Conservation (phyloP, 805 yeast genomes). For the Wickerhamomyces hampshirensis region DNA sequence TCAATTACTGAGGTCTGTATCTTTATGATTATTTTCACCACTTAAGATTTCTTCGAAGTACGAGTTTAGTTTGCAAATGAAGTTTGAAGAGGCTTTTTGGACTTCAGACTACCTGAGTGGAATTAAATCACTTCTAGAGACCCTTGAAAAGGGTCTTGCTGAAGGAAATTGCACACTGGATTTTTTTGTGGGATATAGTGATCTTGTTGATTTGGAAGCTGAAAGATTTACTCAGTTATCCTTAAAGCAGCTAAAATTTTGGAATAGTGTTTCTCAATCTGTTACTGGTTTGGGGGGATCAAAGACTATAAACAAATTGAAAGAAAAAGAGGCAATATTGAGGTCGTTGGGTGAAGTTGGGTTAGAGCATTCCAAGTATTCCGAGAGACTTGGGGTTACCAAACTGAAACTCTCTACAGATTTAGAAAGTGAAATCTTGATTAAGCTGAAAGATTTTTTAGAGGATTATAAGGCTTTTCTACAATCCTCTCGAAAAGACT, state of each 20-base stretch:
- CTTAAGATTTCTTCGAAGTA: too few relatives aligned
- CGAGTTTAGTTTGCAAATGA: conserved; percentile 5
- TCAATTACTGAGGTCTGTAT: too few relatives aligned
- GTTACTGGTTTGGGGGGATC: too few relatives aligned
- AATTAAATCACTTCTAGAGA: conserved; percentile 17
- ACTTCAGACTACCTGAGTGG: conserved; percentile 28
- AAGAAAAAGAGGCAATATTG: too few relatives aligned
- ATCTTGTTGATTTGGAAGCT: conserved; percentile 15
- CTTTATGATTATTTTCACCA: too few relatives aligned
- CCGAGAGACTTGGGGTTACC: not conserved
- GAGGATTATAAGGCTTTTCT: conserved; percentile 19
- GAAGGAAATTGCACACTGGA: conserved; percentile 13
- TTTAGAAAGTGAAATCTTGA: conserved; percentile 14
- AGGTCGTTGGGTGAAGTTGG: not conserved
- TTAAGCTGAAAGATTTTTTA: conserved; percentile 17
- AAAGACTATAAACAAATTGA: too few relatives aligned
- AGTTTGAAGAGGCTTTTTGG: conserved; percentile 25
- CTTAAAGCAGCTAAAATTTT: conserved; percentile 5
- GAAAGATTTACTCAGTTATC: conserved; percentile 9
- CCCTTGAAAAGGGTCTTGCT: conserved; percentile 18
- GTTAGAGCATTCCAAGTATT: not conserved
- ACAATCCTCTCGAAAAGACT: conserved; percentile 4
- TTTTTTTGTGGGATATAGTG: conserved; percentile 17
- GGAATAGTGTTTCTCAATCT: conserved; percentile 1
- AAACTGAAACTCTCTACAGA: conserved; percentile 6